phyloP scores from a whole-genome alignment of 2,329 filamentous ascomycete genomes.

The Xylaria sp. region DNA sequence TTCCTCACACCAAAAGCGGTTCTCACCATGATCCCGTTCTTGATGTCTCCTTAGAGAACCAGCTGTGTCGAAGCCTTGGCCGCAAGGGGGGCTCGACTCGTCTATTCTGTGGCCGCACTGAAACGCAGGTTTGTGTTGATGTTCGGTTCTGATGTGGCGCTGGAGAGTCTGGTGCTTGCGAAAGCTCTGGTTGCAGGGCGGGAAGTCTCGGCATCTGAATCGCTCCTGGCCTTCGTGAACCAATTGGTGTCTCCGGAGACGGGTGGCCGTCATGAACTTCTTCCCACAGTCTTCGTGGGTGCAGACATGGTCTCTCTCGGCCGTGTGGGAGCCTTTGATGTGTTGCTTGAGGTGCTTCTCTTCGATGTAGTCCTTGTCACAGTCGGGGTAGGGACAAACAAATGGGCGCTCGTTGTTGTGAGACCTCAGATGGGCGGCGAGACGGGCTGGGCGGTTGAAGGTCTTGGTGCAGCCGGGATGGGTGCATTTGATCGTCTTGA shows the following conservation, averaged over 20 bases:
- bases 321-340: slow-evolving; percentile 81
- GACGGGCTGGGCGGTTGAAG: slow-evolving; percentile 86
- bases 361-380: slow-evolving; percentile 86
- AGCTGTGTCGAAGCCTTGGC: slow-evolving; percentile 77
- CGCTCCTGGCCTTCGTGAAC: slow-evolving; percentile 82
- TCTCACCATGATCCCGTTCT: slow-evolving; percentile 74
- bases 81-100: slow-evolving; percentile 60
- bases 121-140: slow-evolving; percentile 78
- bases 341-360: slow-evolving; percentile 89
- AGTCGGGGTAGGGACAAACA: slow-evolving; percentile 74
- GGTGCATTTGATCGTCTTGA: slow-evolving; percentile 82
- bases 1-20: slow-evolving; percentile 80
- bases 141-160: slow-evolving; percentile 81
- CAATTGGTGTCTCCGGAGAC: slow-evolving; percentile 80
- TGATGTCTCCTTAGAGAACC: slow-evolving; percentile 78
- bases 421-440: slow-evolving; percentile 82
- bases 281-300: slow-evolving; percentile 79
- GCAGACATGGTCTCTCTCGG: slow-evolving; percentile 77
- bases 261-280: slow-evolving; percentile 82
- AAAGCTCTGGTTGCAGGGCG: slow-evolving; percentile 80
- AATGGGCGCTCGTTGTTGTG: slow-evolving; percentile 89
- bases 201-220: slow-evolving; percentile 76
- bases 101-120: slow-evolving; percentile 67
- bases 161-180: slow-evolving; percentile 88
- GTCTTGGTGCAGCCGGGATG: slow-evolving; percentile 80